Evolutionary conservation across 345 rosid genomes (phyloP).

Genomic region (Corchorus olitorius): DNA sequence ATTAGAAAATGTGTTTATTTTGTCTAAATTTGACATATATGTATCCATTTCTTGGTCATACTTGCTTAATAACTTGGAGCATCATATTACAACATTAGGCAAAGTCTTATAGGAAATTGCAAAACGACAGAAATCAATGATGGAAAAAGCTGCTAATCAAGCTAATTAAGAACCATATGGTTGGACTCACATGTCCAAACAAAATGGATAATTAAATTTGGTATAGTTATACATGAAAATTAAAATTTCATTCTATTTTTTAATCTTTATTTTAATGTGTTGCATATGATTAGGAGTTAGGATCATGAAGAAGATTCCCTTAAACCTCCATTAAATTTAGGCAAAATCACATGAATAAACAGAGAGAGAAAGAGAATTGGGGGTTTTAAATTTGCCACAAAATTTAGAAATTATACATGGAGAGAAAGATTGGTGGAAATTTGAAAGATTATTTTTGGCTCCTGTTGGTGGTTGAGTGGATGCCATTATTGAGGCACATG

Average conservation of each 20-base stretch:
- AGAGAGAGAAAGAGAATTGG: background rate
- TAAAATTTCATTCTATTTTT: background rate
- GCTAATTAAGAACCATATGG: constrained; percentile 15
- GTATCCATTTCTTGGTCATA: background rate
- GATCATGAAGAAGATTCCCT: constrained; percentile 28
- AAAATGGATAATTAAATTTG: constrained; percentile 15
- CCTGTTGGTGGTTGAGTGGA: constrained; percentile 40
- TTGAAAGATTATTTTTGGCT: constrained; percentile 25
- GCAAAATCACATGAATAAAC: constrained; percentile 32
- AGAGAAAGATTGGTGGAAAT: constrained; percentile 12
- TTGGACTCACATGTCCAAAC: constrained; percentile 30
- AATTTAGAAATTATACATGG: background rate
- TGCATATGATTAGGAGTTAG: constrained; percentile 16
- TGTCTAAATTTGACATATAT: too few species aligned
- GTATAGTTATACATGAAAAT: constrained; percentile 19
- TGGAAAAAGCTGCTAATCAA: background rate
- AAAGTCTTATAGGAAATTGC: constrained; percentile 7
- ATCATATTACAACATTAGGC: background rate
- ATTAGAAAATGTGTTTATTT: background rate
- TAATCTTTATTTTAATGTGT: background rate
- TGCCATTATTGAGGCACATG: constrained; percentile 46
- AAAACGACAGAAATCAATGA: constrained; percentile 38
- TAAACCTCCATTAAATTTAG: constrained; percentile 22
- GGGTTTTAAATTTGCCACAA: background rate
- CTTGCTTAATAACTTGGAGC: background rate